Conservation (phyloP, 2,329 filamentous ascomycete genomes). For the Monosporascus cannonballus region DNA sequence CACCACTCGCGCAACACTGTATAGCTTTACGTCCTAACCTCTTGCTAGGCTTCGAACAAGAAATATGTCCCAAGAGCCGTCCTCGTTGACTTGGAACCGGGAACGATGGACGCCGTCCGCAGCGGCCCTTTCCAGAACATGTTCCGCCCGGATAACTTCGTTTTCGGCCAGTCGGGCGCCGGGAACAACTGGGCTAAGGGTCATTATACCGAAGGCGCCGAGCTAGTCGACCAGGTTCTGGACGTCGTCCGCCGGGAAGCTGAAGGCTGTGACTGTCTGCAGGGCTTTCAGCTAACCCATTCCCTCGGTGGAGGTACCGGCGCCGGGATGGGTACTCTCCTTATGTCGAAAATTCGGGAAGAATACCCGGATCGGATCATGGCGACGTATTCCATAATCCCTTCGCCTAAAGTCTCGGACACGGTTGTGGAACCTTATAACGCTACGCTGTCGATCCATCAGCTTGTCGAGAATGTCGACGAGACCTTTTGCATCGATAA, state of each 20-base stretch:
- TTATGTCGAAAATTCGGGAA: conserved; percentile 99
- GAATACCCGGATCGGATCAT: conserved; percentile 99
- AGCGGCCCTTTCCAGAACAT: conserved; percentile 97
- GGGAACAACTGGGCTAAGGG: conserved; percentile 99
- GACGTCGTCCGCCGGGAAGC: conserved; percentile 98
- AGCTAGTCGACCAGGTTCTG: conserved; percentile 96
- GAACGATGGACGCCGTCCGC: conserved; percentile 99
- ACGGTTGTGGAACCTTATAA: conserved; percentile 99
- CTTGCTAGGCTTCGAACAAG: conserved; percentile 76
- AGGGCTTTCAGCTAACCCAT: conserved; percentile 99
- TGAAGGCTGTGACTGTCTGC: conserved; percentile 97
- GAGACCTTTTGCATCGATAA: conserved; percentile 99
- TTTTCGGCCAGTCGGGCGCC: conserved; percentile 98
- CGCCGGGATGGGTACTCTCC: conserved; percentile 98
- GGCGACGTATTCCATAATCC: conserved; percentile 98
- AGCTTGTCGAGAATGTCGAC: conserved; percentile 99
- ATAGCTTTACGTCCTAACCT: conserved; percentile 7
- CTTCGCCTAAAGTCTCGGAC: conserved; percentile 98
- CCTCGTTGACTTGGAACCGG: conserved; percentile 98
- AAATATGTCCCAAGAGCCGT: conserved; percentile 99
- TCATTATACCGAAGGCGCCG: conserved; percentile 99
- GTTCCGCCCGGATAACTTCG: conserved; percentile 99
- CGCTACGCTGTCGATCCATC: conserved; percentile 96
- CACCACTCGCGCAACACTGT: not conserved
- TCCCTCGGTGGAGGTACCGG: conserved; percentile 99